These are phyloP conservation scores for Dichomitus squalens DNA, from an alignment of 1,284 basidiomycete genomes.

Conservation along the genomic window DNA sequence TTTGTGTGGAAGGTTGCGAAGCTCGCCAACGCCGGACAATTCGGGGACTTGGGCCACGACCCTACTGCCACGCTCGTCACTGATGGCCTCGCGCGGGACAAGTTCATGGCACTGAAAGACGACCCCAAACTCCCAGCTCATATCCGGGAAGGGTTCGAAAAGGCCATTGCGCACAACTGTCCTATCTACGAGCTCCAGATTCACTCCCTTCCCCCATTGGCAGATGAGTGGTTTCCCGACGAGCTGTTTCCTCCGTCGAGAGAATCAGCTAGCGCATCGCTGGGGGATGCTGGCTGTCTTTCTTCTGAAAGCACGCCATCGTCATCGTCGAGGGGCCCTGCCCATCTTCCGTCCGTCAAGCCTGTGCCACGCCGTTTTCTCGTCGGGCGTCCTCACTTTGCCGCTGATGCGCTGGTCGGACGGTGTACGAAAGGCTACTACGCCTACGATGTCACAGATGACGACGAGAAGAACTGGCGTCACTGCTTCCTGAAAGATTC, in stretches of 20 bases:
- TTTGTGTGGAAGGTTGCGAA: constrained; percentile 17
- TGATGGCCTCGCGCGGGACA: background rate
- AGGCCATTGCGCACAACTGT: background rate
- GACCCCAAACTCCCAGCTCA: background rate
- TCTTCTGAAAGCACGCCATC: too few species aligned
- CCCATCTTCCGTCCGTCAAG: too few species aligned
- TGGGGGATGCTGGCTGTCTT: too few species aligned
- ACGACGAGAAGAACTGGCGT: background rate
- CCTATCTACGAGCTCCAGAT: constrained; percentile 2
- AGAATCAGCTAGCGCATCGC: background rate
- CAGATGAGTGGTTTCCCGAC: background rate
- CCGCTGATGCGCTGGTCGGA: constrained; percentile 1
- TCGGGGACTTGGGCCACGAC: constrained; percentile 17
- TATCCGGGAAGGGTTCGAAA: background rate
- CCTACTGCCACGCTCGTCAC: constrained; percentile 4
- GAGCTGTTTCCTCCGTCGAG: background rate
- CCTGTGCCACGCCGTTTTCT: too few species aligned
- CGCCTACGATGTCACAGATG: background rate
- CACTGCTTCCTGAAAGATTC: constrained; percentile 8
- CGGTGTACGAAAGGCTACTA: constrained; percentile 4
- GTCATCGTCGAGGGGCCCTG: too few species aligned
- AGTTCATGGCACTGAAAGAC: background rate
- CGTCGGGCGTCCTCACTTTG: constrained; percentile 3
- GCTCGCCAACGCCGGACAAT: background rate
- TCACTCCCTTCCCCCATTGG: background rate